phyloP scores from a whole-genome alignment of 2,329 filamentous ascomycete genomes.

The Fusarium phyllophilum region DNA sequence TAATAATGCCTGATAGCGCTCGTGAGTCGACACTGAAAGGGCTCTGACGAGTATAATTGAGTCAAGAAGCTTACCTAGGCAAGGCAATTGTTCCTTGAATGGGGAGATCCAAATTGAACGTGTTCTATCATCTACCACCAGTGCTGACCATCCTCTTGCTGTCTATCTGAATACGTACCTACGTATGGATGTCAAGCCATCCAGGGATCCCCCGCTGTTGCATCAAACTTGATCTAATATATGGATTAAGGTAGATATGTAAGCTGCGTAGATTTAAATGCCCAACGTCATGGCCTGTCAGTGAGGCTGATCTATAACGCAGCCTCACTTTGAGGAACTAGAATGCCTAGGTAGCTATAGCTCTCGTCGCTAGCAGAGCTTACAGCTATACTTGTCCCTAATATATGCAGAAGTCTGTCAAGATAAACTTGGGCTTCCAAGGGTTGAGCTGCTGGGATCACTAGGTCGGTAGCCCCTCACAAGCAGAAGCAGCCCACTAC shows the following conservation, averaged over 20 bases:
- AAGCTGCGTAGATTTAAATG: background rate
- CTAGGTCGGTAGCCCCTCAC: background rate
- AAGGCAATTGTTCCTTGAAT: background rate
- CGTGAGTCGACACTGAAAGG: background rate
- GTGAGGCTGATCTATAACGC: background rate
- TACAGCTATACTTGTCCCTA: background rate
- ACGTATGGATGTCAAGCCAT: background rate
- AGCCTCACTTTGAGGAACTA: conserved; percentile 9
- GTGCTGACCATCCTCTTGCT: background rate
- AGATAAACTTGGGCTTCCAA: background rate
- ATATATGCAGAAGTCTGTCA: background rate
- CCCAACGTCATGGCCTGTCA: background rate
- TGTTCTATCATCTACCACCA: background rate
- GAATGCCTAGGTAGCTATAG: background rate
- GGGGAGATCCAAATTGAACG: background rate
- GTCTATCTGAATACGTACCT: background rate
- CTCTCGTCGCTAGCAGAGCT: background rate
- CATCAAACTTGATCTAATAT: background rate
- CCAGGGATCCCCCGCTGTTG: conserved; percentile 14
- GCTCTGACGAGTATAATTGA: background rate
- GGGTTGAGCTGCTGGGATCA: background rate
- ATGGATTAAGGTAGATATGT: background rate
- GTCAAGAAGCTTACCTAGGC: background rate
- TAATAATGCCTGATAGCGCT: conserved; percentile 21
- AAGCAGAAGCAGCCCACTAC: background rate